Evolutionary conservation across 78 protist genomes (phyloP), one percentile per base, ranked within the genome.

Genomic region (Chrysochromulina parva): DNA sequence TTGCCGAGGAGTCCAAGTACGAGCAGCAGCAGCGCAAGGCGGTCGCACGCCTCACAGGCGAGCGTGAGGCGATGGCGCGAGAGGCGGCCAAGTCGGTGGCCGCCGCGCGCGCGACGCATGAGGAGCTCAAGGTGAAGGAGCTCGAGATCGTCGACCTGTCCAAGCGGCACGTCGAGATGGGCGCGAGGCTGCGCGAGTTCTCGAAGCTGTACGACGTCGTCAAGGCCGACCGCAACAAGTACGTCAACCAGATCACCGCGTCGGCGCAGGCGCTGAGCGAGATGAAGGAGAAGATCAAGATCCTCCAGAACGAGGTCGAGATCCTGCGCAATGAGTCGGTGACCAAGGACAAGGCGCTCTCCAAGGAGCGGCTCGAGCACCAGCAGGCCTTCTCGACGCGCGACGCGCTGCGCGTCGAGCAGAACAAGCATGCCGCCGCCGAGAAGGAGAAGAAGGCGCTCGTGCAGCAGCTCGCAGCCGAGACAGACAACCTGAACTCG

Each of bases 261-360:
- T 1, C 90, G 26, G 62, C n/a, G 52, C 95, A 94, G 93, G 88
- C 89, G 24, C 69, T 93, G 80, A 90, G 93, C 28, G 97, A 96
- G 89, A 89, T 65, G 85, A 48, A 87, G 85, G 96, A 96, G 91
- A 96, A 96, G 92, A 93, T 93, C 60, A 90, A 88, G 81, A 94
- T 95, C 58, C 80, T 94, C 9, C 93, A 91, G 66, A 52, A 78
- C 62, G 88, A 78, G 58, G 90, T 90, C 19, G 96, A 94, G 57
- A 95, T 93, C 55, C 91, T 96, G 88, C 89, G 71, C 38, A 20
- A 73, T 57, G 93, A 93, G 84, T 69, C 91, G 22, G 47, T 17
- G 88, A 28, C 52, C 22, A 90, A 85, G 69, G 93, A 90, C 55
- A 11, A 13, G 50, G 73, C 81, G 54, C 78, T 86, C 11, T 55